Conservation (phyloP, 1,284 basidiomycete genomes). For the Ceratobasidium sp. region DNA sequence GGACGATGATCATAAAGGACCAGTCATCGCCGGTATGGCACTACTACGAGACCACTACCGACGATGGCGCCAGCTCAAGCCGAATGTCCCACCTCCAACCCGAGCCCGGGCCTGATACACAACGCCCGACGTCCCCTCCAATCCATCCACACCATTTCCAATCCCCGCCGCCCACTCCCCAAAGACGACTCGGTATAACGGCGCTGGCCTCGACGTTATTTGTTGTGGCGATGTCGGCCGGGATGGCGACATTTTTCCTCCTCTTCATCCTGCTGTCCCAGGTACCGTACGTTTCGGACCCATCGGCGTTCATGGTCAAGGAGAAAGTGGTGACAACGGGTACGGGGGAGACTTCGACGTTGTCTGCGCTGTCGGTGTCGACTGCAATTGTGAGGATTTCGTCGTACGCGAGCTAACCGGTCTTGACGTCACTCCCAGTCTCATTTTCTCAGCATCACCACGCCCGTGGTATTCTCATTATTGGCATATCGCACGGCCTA, state of each 20-base stretch:
- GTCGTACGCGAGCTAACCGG: background rate
- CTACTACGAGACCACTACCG: constrained; percentile 43
- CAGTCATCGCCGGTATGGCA: constrained; percentile 43
- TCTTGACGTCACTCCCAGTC: constrained; percentile 42
- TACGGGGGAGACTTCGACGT: constrained; percentile 7
- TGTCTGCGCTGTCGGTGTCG: constrained; percentile 35
- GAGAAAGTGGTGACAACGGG: constrained; percentile 8
- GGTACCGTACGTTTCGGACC: constrained; percentile 7
- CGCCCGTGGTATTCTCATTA: constrained; percentile 25
- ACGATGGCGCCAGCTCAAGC: constrained; percentile 40
- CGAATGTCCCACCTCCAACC: constrained; percentile 41
- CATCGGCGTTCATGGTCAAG: constrained; percentile 27
- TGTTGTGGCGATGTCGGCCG: constrained; percentile 28
- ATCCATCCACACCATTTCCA: constrained; percentile 11
- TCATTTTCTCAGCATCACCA: constrained; percentile 44
- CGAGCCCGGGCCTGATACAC: constrained; percentile 16
- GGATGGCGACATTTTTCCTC: constrained; percentile 38
- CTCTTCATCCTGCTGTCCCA: constrained; percentile 32
- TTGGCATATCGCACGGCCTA: constrained; percentile 39
- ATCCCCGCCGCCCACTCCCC: constrained; percentile 10
- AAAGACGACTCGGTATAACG: constrained; percentile 23
- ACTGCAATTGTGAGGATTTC: constrained; percentile 34
- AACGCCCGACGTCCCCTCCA: constrained; percentile 23
- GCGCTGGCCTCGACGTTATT: constrained; percentile 27
- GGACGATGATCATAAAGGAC: constrained; percentile 43